phyloP scores from a whole-genome alignment of 2,329 filamentous ascomycete genomes.

The Trichoderma hamatum region DNA sequence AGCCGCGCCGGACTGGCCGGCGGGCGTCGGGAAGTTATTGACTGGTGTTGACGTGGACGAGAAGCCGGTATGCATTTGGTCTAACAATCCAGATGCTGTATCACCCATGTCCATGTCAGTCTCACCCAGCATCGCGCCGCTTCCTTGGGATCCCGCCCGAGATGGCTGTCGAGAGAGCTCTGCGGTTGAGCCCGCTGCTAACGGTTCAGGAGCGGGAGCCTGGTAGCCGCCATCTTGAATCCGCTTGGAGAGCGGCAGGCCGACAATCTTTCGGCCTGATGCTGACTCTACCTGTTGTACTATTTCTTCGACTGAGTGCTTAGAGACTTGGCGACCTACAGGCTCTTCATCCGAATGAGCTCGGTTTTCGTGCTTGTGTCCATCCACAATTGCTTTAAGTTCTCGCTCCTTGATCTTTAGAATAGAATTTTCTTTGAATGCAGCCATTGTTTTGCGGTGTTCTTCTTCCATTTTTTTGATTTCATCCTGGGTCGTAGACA shows the following conservation, averaged over 20 bases:
- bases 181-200: slow-evolving; percentile 26
- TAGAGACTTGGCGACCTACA: slow-evolving; percentile 42
- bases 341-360: slow-evolving; percentile 55
- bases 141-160: slow-evolving; percentile 58
- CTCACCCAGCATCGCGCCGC: slow-evolving; percentile 60
- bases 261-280: slow-evolving; percentile 67
- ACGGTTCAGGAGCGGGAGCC: slow-evolving; percentile 57
- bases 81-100: slow-evolving; percentile 65
- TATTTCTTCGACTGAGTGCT: slow-evolving; percentile 70
- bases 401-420: slow-evolving; percentile 76
- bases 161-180: slow-evolving; percentile 58
- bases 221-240: slow-evolving; percentile 79
- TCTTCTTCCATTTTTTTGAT: slow-evolving; percentile 82
- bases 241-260: slow-evolving; percentile 67
- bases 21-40: slow-evolving; percentile 63
- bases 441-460: slow-evolving; percentile 75
- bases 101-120: slow-evolving; percentile 67
- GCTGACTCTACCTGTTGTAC: slow-evolving; percentile 72
- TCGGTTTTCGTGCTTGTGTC: slow-evolving; percentile 62
- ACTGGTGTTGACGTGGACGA: slow-evolving; percentile 63
- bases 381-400: slow-evolving; percentile 67
- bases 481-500: slow-evolving; percentile 74
- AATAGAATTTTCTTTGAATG: slow-evolving; percentile 70
- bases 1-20: slow-evolving; percentile 57
- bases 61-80: slow-evolving; percentile 68